Evolutionary conservation across 805 yeast genomes (phyloP), one percentile per base, ranked within the genome.

Genomic region (Kuraishia ogatae): DNA sequence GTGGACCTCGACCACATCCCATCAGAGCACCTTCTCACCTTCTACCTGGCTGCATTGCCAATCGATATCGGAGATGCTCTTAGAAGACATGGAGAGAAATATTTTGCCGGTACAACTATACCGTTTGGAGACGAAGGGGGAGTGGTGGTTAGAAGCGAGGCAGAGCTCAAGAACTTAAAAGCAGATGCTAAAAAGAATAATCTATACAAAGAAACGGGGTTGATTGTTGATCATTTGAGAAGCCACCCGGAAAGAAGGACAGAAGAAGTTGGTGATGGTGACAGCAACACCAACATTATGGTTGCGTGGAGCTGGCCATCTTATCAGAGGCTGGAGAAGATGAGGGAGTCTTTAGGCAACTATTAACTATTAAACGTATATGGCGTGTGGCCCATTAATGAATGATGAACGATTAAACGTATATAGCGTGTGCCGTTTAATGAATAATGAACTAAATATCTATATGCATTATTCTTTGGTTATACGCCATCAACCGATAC

Each of bases 1-100:
- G 82, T 80, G 46, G 63, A 66, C 2, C 61, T 83, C 8, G 63
- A 68, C 19, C 76, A 72, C 53, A 57, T 55, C 2, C 88, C 88
- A 0, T 66, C 65, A 39, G 24, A 65, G 24, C 50, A 55, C 21
- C 54, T 61, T 50, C 54, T 68, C 22, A 55, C 55, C 15, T 53
- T 53, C 1, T 54, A 48, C 28, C 70, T 67, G 26, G 57, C 58
- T 6, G 28, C 49, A 13, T 65, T 66, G 47, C 52, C 68, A 29
- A 2, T 64, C 13, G 52, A 53, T 22, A 62, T 61, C 15, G 61
- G 64, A 49, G 59, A 60, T 28, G 55, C 50, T 4, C 67, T 65
- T 51, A 51, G 60, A 29, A 50, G 53, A 13, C 51, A 61, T 22
- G 61, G 60, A 28, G 51, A 54, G 5, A 35, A 26, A 28, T 49